Percentiles rank a stretch among this genome's conserved stretches.
These are phyloP conservation scores for Glycyrrhiza uralensis DNA, from an alignment of 306 rosid species.

Conservation along the genomic window DNA sequence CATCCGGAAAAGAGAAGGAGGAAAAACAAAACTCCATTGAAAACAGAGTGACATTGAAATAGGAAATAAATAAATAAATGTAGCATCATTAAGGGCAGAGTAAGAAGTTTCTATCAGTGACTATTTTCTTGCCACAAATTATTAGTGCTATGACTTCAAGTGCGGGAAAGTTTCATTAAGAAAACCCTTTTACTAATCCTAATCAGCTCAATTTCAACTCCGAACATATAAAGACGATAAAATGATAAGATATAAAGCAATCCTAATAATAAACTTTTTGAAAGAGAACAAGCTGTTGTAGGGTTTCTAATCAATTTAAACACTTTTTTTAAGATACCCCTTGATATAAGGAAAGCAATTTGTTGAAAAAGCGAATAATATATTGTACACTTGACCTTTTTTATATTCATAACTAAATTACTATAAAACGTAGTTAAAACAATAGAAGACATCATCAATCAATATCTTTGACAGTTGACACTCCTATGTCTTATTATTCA, in stretches of 20 bases:
- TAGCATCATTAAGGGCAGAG: background rate
- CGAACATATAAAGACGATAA: background rate
- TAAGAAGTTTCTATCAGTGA: conserved; percentile 15
- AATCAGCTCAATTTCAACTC: conserved; percentile 18
- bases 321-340: conserved; percentile 17
- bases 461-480: conserved; percentile 20
- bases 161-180: conserved; percentile 35
- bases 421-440: conserved; percentile 8
- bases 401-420: background rate
- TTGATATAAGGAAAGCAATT: conserved; percentile 19
- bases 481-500: conserved; percentile 14
- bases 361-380: background rate
- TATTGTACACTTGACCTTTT: background rate
- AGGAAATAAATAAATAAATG: background rate
- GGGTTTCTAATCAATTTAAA: conserved; percentile 23
- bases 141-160: conserved; percentile 34
- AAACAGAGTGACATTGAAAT: background rate
- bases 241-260: conserved; percentile 29
- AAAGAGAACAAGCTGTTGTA: conserved; percentile 14
- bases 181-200: background rate
- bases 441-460: conserved; percentile 17
- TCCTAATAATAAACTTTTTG: conserved; percentile 19
- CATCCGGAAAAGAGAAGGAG: no score
- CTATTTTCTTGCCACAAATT: conserved; percentile 17
- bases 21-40: background rate